Evolutionary conservation across 2,329 filamentous ascomycete species (phyloP), one percentile per base, ranked within the genome.

Genomic region (Ambrosiella beaveri): DNA sequence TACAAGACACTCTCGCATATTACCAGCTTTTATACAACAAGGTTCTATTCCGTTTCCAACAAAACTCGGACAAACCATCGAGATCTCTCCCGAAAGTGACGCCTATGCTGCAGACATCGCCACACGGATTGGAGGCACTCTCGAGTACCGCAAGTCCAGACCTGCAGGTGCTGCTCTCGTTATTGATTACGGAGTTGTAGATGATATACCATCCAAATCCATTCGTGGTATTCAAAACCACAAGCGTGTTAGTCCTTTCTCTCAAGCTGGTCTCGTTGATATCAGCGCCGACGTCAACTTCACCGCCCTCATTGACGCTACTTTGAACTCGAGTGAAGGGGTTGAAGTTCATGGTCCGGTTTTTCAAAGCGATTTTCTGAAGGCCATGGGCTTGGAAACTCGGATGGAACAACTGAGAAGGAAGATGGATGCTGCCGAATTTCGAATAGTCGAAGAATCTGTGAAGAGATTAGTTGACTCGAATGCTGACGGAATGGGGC

Each of bases 281-380:
- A 75, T 98, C 19, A 89, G 84, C 63, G 91, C 87, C 0, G 91
- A 98, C 66, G 93, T 98, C 0, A 93, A 98, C 69, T 98, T 98
- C 67, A 79, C 80, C 0, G 88, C 85, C 9, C 73, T 98, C 1
- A 90, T 89, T 0, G 90, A 97, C 67, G 77, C 85, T 1, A 90
- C 90, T 0, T 76, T 87, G 51, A 73, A 78, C 44, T 86, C 86
- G 0, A 90, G 84, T 63, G 78, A 83, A 1, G 85, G 83, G 1
- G 82, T 97, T 3, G 93, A 98, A 69, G 87, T 95, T 6, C 90
- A 97, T 66, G 93, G 93, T 0, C 93, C 93, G 0, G 83, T 95
- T 1, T 81, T 89, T 62, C 93, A 98, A 71, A 88, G 81, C 0
- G 74, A 77, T 44, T 98, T 95, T 69, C 70, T 98, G 44, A 76